These are phyloP conservation scores for Euphorbia pulcherrima DNA, from an alignment of 345 rosid species.

Conservation along the genomic window DNA sequence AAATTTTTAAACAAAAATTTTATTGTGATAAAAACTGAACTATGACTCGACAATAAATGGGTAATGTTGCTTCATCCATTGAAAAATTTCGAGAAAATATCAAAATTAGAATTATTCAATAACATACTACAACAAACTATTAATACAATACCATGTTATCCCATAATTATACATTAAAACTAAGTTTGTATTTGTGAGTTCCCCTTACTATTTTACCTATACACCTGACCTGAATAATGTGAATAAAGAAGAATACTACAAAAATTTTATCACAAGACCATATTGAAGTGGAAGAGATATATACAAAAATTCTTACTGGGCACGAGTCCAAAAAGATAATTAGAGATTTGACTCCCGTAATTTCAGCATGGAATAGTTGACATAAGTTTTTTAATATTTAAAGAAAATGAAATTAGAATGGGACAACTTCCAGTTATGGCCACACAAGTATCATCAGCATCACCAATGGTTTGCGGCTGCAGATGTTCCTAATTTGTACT, in stretches of 20 bases:
- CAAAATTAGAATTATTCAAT: no score
- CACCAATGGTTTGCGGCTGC: slow-evolving; percentile 7
- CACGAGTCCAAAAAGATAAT: slow-evolving; percentile 5
- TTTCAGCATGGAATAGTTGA: neutral
- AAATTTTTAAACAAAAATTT: no score
- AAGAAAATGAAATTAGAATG: neutral
- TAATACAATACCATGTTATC: no score
- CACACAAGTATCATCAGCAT: neutral
- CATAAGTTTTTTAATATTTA: neutral
- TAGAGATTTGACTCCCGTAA: neutral
- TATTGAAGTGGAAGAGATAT: neutral
- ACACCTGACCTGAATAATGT: neutral
- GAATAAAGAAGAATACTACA: neutral
- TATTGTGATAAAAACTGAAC: no score
- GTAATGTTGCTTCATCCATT: no score
- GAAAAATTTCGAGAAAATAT: no score
- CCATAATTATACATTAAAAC: no score
- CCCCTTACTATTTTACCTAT: no score
- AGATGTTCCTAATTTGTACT: neutral
- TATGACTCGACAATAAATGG: no score
- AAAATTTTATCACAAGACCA: neutral
- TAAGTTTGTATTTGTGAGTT: no score
- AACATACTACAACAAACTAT: no score
- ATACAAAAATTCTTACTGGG: slow-evolving; percentile 2
- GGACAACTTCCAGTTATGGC: neutral